Conservation (phyloP, 139 green algal species). For the Closterium sp. region DNA sequence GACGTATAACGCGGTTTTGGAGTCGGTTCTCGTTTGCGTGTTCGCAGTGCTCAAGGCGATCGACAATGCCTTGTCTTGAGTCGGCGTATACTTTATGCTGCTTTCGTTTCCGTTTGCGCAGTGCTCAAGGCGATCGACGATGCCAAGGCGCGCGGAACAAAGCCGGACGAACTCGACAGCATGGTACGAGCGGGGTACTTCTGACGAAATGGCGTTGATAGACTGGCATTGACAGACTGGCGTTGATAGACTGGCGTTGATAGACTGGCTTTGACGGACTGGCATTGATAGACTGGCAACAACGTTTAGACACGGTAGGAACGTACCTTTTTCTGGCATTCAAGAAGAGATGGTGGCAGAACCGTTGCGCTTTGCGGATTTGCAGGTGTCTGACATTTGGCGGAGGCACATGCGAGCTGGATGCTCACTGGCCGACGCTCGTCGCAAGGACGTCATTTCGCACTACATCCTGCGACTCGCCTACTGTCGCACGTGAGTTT, state of each 20-base stretch:
- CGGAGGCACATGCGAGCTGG: slow-evolving; percentile 27
- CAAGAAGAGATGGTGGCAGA: too few species aligned
- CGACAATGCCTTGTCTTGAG: too few species aligned
- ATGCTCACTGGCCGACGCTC: slow-evolving; percentile 46
- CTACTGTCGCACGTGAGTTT: slow-evolving; percentile 75
- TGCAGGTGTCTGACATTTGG: slow-evolving; percentile 16
- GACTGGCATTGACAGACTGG: too few species aligned
- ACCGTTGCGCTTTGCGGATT: not conserved
- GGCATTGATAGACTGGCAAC: not conserved
- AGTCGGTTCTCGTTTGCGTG: not conserved
- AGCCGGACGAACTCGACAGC: slow-evolving; percentile 26
- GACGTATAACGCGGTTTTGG: too few species aligned
- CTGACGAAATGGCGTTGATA: too few species aligned
- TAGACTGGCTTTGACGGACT: not conserved
- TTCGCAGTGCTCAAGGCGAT: too few species aligned
- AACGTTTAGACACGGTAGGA: not conserved
- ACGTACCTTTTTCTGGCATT: too few species aligned
- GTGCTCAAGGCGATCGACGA: slow-evolving; percentile 89
- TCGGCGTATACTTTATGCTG: too few species aligned
- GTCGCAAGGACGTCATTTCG: slow-evolving; percentile 69
- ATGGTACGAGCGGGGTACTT: slow-evolving; percentile 25
- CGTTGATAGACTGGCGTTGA: too few species aligned
- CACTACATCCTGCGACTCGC: slow-evolving; percentile 90
- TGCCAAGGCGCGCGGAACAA: slow-evolving; percentile 36
- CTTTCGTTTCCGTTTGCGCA: not conserved